A percentile compares a stretch with the other conserved stretches of the same genome.
phyloP scores from a whole-genome alignment of 2,329 filamentous ascomycete species.

The Rhexocercosporidium sp. region DNA sequence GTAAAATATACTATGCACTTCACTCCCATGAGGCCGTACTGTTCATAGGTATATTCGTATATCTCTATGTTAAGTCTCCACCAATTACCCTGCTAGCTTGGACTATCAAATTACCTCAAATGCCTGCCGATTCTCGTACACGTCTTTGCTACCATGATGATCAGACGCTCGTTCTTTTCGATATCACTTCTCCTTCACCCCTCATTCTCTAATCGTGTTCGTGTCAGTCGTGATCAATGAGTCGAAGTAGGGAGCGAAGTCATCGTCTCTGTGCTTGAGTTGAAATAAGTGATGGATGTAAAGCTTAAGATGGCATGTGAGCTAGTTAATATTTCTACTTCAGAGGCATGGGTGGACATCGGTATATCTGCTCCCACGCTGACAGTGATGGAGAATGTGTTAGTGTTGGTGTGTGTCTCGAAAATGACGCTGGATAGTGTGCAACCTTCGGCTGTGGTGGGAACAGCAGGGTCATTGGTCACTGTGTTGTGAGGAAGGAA shows the following conservation, averaged over 20 bases:
- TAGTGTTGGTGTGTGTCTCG: constrained; percentile 6
- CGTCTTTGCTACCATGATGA: neutral
- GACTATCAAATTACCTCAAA: neutral
- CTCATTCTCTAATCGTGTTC: neutral
- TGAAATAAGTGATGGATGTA: neutral
- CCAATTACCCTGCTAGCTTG: neutral
- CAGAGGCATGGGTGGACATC: neutral
- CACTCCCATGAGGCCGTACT: neutral
- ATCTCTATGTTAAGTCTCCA: neutral
- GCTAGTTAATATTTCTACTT: neutral
- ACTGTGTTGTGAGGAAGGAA: neutral
- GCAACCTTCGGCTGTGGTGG: neutral
- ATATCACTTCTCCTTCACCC: neutral
- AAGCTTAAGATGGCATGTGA: neutral
- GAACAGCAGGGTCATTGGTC: neutral
- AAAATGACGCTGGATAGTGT: neutral
- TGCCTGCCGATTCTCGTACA: neutral
- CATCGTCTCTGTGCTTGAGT: neutral
- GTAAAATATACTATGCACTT: too few species aligned
- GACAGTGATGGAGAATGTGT: neutral
- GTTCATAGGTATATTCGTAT: neutral
- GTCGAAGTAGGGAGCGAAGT: neutral
- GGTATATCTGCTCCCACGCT: neutral
- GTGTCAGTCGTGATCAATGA: too few species aligned
- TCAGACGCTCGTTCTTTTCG: neutral